Evolutionary conservation across 2,329 filamentous ascomycete species (phyloP).

Genomic region (Conoideocrella luteorostrata): DNA sequence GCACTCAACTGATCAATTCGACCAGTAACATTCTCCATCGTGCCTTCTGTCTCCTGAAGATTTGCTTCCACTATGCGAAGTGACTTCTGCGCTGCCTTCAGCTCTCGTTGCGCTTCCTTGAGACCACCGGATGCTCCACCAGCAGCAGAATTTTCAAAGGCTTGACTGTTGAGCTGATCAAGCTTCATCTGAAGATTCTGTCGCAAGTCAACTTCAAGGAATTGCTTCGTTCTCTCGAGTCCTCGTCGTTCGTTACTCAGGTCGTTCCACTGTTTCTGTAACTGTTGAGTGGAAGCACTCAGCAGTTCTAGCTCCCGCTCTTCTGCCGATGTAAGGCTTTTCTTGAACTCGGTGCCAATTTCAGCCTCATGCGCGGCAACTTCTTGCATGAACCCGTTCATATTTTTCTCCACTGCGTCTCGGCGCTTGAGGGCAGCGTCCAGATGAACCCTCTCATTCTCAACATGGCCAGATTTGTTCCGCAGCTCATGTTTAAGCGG

Average conservation of each 20-base stretch:
- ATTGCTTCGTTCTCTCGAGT: conserved; percentile 72
- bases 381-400: conserved; percentile 70
- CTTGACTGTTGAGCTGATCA: conserved; percentile 75
- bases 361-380: conserved; percentile 74
- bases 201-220: conserved; percentile 80
- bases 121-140: conserved; percentile 59
- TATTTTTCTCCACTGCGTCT: conserved; percentile 65
- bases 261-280: conserved; percentile 72
- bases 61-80: conserved; percentile 61
- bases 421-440: conserved; percentile 60
- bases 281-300: conserved; percentile 60
- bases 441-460: conserved; percentile 65
- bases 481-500: conserved; percentile 72
- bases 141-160: conserved; percentile 57
- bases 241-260: conserved; percentile 67
- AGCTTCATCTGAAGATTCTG: conserved; percentile 83
- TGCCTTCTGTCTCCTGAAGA: conserved; percentile 66
- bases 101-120: conserved; percentile 72
- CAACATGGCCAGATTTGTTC: conserved; percentile 66
- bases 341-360: conserved; percentile 82
- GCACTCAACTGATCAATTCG: conserved; percentile 51
- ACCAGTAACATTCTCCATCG: conserved; percentile 50
- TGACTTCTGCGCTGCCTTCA: conserved; percentile 68
- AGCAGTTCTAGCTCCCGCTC: conserved; percentile 72
- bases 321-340: conserved; percentile 75